Evolutionary conservation across 176 grass and related monocot genomes (phyloP).

Genomic region (Triticum timopheevii): DNA sequence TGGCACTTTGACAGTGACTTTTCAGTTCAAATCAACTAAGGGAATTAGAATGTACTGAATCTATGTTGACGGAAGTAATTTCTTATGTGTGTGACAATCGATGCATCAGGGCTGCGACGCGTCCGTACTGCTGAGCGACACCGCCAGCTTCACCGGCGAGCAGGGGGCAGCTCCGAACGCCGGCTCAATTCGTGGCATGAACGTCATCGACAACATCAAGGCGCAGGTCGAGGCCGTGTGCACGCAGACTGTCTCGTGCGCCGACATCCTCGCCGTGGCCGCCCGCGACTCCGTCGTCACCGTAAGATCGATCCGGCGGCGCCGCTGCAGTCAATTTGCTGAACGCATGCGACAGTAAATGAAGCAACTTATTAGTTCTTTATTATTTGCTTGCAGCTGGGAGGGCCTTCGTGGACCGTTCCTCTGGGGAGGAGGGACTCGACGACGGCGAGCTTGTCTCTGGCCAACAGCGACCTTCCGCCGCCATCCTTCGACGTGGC

Average conservation of each 20-base stretch:
- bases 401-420: slow-evolving; percentile 42
- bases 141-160: slow-evolving; percentile 52
- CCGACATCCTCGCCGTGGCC: slow-evolving; percentile 70
- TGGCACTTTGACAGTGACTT: not conserved
- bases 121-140: slow-evolving; percentile 57
- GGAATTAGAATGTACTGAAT: not conserved
- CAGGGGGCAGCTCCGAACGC: slow-evolving; percentile 34
- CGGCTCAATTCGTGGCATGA: slow-evolving; percentile 45
- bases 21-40: not conserved
- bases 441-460: slow-evolving; percentile 22
- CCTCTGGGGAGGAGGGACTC: slow-evolving; percentile 48
- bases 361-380: not conserved
- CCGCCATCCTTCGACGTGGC: slow-evolving; percentile 6
- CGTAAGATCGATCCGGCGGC: slow-evolving; percentile 9
- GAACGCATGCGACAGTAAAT: not conserved
- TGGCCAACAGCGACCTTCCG: slow-evolving; percentile 38
- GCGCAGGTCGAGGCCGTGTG: slow-evolving; percentile 46
- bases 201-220: slow-evolving; percentile 56
- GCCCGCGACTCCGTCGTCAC: slow-evolving; percentile 78
- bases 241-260: slow-evolving; percentile 68
- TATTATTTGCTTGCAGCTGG: not conserved
- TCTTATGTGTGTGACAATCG: not conserved
- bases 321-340: not conserved
- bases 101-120: slow-evolving; percentile 48
- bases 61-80: not conserved